phyloP scores from a whole-genome alignment of 1,139 yeast genomes.

The Nadsonia starkeyi-henricii region DNA sequence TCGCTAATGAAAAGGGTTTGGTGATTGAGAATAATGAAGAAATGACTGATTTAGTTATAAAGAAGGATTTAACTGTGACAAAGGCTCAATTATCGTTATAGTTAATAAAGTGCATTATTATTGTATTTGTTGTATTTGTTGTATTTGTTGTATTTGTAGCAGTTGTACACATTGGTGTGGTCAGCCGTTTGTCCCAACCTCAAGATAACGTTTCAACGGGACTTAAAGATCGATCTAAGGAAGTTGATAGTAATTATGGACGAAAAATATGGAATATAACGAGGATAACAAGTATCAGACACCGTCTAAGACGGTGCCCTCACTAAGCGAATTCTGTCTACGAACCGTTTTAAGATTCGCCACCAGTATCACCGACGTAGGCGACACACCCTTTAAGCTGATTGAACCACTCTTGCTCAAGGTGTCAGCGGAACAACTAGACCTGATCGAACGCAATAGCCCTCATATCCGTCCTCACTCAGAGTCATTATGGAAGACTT shows the following conservation, averaged over 20 bases:
- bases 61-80: slow-evolving; percentile 15
- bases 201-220: too few species aligned
- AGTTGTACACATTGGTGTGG: too few species aligned
- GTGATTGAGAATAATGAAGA: slow-evolving; percentile 41
- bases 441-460: background rate
- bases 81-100: slow-evolving; percentile 4
- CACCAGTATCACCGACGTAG: background rate
- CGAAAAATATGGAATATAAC: too few species aligned
- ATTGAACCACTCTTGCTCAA: background rate
- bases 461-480: background rate
- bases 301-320: background rate
- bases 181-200: too few species aligned
- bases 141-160: too few species aligned
- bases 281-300: too few species aligned
- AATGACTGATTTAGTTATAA: slow-evolving; percentile 43
- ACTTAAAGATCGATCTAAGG: too few species aligned
- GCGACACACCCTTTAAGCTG: background rate
- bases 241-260: too few species aligned
- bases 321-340: background rate
- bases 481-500: background rate
- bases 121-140: too few species aligned
- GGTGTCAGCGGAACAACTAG: background rate
- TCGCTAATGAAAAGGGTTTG: slow-evolving; percentile 81
- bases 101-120: too few species aligned
- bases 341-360: background rate